Evolutionary conservation across 2,329 filamentous ascomycete species (phyloP).

Genomic region (Cytospora piceicola): DNA sequence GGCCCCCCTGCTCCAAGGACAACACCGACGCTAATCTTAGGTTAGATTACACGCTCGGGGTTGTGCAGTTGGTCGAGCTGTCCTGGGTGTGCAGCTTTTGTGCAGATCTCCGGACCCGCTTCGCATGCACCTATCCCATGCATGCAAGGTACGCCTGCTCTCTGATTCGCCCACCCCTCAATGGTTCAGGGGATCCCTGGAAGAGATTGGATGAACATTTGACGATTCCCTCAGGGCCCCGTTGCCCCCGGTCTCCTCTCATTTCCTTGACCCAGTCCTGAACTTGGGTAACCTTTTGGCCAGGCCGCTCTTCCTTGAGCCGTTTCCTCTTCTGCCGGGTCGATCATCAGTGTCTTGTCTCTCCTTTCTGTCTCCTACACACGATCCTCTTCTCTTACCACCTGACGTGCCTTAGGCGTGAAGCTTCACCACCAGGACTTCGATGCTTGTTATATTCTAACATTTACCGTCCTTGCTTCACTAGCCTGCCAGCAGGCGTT

Average conservation of each 20-base stretch:
- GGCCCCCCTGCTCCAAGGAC: slow-evolving; percentile 16
- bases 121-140: slow-evolving; percentile 25
- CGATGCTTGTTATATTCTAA: slow-evolving; percentile 22
- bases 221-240: slow-evolving; percentile 26
- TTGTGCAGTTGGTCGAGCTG: slow-evolving; percentile 25
- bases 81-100: slow-evolving; percentile 19
- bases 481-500: slow-evolving; percentile 61
- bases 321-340: slow-evolving; percentile 25
- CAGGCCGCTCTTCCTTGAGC: slow-evolving; percentile 27
- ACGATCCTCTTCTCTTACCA: slow-evolving; percentile 29
- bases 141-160: slow-evolving; percentile 27
- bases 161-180: slow-evolving; percentile 27
- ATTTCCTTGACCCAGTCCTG: slow-evolving; percentile 28
- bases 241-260: slow-evolving; percentile 28
- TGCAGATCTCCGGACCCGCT: slow-evolving; percentile 27
- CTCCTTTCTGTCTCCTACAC: slow-evolving; percentile 27
- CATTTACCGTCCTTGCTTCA: slow-evolving; percentile 30
- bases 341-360: slow-evolving; percentile 29
- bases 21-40: slow-evolving; percentile 29
- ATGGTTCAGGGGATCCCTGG: slow-evolving; percentile 28
- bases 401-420: slow-evolving; percentile 27
- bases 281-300: slow-evolving; percentile 16
- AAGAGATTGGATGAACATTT: slow-evolving; percentile 24
- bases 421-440: slow-evolving; percentile 30
- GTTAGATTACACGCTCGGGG: slow-evolving; percentile 28